phyloP scores from a whole-genome alignment of 192 early-diverging fungal genomes.

The Podila verticillata region DNA sequence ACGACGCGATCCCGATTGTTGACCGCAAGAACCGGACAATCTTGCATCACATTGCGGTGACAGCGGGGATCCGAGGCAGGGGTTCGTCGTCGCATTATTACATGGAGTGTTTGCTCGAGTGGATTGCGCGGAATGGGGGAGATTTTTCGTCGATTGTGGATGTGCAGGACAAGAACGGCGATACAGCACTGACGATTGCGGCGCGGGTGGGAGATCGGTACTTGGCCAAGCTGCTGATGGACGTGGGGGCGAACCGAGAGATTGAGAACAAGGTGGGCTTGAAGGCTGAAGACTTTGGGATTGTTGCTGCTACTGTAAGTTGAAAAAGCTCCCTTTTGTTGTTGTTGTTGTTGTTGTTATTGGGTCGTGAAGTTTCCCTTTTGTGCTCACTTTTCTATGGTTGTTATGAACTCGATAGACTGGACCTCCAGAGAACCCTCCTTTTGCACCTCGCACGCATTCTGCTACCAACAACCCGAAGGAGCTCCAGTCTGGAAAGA shows the following conservation, averaged over 20 bases:
- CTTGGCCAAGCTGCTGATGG: constrained; percentile 72
- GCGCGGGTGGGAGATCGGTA: constrained; percentile 78
- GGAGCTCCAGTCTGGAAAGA: constrained; percentile 26
- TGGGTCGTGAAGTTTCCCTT: neutral
- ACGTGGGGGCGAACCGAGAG: constrained; percentile 80
- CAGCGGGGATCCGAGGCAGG: constrained; percentile 74
- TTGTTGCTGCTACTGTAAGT: constrained; percentile 48
- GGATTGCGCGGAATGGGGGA: constrained; percentile 62
- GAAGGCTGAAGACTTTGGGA: constrained; percentile 76
- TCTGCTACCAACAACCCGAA: constrained; percentile 20
- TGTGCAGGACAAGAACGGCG: constrained; percentile 74
- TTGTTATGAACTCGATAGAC: constrained; percentile 5
- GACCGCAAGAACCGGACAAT: constrained; percentile 85
- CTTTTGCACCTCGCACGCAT: constrained; percentile 20
- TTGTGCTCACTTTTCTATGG: neutral
- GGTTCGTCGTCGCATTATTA: constrained; percentile 84
- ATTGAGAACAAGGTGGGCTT: constrained; percentile 83
- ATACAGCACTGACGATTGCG: constrained; percentile 92
- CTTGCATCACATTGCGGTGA: constrained; percentile 89
- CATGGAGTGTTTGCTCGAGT: constrained; percentile 83
- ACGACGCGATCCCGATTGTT: constrained; percentile 71
- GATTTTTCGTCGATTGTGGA: constrained; percentile 65
- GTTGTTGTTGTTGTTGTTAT: neutral
- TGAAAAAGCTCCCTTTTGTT: neutral
- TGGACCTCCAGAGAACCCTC: constrained; percentile 12